These are phyloP conservation scores for Avicennia marina DNA, from an alignment of 257 asterid species.

Conservation along the genomic window DNA sequence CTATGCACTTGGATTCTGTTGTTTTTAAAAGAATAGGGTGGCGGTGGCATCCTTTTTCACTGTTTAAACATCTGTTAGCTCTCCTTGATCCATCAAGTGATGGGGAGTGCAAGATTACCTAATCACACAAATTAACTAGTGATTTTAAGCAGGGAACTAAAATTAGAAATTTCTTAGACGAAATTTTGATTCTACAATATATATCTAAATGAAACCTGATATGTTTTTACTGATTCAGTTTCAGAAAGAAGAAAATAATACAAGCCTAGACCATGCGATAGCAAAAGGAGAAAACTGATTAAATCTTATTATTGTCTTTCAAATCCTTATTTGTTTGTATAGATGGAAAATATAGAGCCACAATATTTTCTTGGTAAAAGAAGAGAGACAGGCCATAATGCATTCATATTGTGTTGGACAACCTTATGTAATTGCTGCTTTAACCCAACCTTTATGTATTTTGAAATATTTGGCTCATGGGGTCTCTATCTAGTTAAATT, in stretches of 20 bases:
- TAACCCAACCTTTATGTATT: too few relatives aligned
- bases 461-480: too few relatives aligned
- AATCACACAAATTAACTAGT: conserved; percentile 1
- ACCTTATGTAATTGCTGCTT: too few relatives aligned
- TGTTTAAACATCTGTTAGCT: not conserved
- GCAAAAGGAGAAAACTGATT: too few relatives aligned
- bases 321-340: too few relatives aligned
- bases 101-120: not conserved
- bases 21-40: too few relatives aligned
- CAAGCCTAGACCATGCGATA: not conserved
- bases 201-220: not conserved
- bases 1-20: conserved; percentile 7
- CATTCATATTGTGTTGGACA: too few relatives aligned
- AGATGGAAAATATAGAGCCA: too few relatives aligned
- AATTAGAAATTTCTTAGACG: not conserved
- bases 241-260: not conserved
- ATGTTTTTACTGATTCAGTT: not conserved
- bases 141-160: not conserved
- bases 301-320: too few relatives aligned
- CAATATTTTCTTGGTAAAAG: too few relatives aligned
- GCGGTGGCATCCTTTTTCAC: conserved; percentile 2
- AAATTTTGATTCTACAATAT: not conserved
- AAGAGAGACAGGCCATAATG: too few relatives aligned
- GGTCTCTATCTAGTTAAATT: too few relatives aligned
- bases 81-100: not conserved